Evolutionary conservation across 345 rosid species (phyloP), one percentile per base, ranked within the genome.

Genomic region (Citrus medica): DNA sequence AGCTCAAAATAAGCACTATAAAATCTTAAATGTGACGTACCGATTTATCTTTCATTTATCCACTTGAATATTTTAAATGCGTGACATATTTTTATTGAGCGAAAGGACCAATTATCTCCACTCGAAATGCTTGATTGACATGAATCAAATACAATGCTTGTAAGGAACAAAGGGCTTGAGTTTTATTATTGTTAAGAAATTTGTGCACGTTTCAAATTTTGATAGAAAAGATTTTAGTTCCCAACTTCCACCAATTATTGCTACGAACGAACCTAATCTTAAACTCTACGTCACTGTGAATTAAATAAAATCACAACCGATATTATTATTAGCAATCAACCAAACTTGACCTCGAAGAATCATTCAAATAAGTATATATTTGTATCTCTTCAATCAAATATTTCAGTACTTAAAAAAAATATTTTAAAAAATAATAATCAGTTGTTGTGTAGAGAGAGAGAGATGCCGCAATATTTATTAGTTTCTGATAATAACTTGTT

Each of bases 291-390:
- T 55, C 56, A 67, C 35, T 59, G 12, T 0, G 3, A 46, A 69
- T 58, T 66, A 32, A 40, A 40, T 40, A 7, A 7, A 40, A 59
- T 25, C 16, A 19, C 6, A 51, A 40, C 67, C 69, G 30, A 28
- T 61, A 28, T 42, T 25, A 62, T 62, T 27, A 63, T 74, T 10
- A 42, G 38, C 7, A 25, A 58, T 68, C 40, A 25, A 38, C n/a
- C 74, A 40, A 76, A 67, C 9, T 35, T 67, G 64, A 75, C 42
- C 22, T 16, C 58, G 60, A 77, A 58, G 79, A 77, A 77, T 56
- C 67, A 68, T 77, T 77, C 74, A 69, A 77, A 77, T 55, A 28
- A 27, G 7, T 55, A 75, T 46, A 37, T 46, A 37, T 73, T 73
- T 75, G 53, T 32, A 51, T 7, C 21, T 16, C 28, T 38, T 77